Conservation (phyloP, 1,284 basidiomycete genomes). For the Rhizoctonia solani region DNA sequence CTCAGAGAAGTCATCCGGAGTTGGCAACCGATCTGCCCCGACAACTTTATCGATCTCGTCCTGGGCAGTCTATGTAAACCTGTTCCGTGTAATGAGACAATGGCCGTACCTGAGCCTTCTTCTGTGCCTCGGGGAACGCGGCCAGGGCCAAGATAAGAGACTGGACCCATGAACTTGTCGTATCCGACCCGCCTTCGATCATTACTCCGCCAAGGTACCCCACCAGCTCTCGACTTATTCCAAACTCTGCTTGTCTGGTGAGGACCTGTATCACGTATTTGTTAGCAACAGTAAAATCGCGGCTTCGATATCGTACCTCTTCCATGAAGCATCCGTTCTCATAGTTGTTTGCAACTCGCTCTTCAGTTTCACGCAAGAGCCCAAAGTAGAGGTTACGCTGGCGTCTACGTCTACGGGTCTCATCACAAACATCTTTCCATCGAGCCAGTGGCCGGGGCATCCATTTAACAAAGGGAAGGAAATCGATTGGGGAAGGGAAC, state of each 20-base stretch:
- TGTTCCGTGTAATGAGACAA: background rate
- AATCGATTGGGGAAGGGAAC: slow-evolving; percentile 46
- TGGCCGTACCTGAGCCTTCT: slow-evolving; percentile 35
- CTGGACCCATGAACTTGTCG: slow-evolving; percentile 43
- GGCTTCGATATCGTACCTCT: too few species aligned
- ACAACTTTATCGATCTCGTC: slow-evolving; percentile 49
- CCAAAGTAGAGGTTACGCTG: slow-evolving; percentile 42
- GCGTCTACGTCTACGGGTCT: slow-evolving; percentile 40
- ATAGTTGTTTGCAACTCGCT: slow-evolving; percentile 36
- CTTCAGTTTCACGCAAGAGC: slow-evolving; percentile 38
- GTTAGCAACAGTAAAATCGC: too few species aligned
- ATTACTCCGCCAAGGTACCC: slow-evolving; percentile 35
- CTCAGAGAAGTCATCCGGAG: slow-evolving; percentile 43
- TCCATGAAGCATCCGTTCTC: slow-evolving; percentile 38
- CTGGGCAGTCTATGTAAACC: slow-evolving; percentile 7
- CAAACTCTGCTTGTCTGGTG: slow-evolving; percentile 30
- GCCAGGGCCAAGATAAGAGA: slow-evolving; percentile 38
- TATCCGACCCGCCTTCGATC: slow-evolving; percentile 45
- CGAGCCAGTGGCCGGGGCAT: slow-evolving; percentile 45
- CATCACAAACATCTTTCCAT: slow-evolving; percentile 44
- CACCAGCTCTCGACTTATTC: slow-evolving; percentile 25
- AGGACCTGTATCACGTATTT: slow-evolving; percentile 26
- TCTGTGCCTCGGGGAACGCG: slow-evolving; percentile 34
- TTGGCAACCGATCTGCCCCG: slow-evolving; percentile 46
- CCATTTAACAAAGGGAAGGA: slow-evolving; percentile 47